Base-by-base conservation (phyloP, 495 filamentous ascomycete species). In the Coniosporium apollinis region DNA sequence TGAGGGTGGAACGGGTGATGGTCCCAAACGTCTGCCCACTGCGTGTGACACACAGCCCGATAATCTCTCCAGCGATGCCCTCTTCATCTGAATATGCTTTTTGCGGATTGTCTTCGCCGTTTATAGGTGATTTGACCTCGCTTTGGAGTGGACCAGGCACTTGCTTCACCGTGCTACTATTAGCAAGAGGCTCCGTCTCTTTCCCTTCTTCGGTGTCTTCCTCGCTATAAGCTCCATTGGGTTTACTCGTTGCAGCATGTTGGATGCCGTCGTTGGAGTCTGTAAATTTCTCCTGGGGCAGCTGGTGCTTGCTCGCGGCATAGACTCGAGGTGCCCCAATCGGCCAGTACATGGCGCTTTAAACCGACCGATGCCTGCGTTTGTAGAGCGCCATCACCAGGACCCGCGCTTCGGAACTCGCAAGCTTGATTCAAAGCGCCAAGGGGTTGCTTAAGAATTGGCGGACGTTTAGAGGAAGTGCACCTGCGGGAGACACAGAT, bases 331-430 rank as follows among this genome's bases (percentile, higher is more conserved):
- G 85, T 42, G 84, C 81, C 56, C 83, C 84, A 60, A 89, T 67
- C 48, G 87, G 87, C 87, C 87, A 94, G 68, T 94, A 94, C 86
- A 94, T 94, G 67, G 69, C 68, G 71, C 24, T 28, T 26, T 20
- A 33, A 26, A 26, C 7, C 8, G 7, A 26, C 8, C 24, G 13
- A 26, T 7, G 13, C 8, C 24, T 7, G 24, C 13, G 24, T 7
- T 26, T 8, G 7, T 26, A 8, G 24, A 7, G 24, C 24, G 24
- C 24, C 13, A 8, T 13, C 24, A 26, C 13, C 24, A 8, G 8
- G 24, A 26, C 24, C n/a, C n/a, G n/a, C n/a, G n/a, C n/a, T n/a
- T n/a, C n/a, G n/a, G n/a, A n/a, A n/a, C n/a, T n/a, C n/a, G n/a
- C n/a, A n/a, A n/a, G n/a, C n/a, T n/a, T n/a, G n/a, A n/a, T n/a